phyloP scores from a whole-genome alignment of 2,329 filamentous ascomycete species.

The Nigrospora oryzae region DNA sequence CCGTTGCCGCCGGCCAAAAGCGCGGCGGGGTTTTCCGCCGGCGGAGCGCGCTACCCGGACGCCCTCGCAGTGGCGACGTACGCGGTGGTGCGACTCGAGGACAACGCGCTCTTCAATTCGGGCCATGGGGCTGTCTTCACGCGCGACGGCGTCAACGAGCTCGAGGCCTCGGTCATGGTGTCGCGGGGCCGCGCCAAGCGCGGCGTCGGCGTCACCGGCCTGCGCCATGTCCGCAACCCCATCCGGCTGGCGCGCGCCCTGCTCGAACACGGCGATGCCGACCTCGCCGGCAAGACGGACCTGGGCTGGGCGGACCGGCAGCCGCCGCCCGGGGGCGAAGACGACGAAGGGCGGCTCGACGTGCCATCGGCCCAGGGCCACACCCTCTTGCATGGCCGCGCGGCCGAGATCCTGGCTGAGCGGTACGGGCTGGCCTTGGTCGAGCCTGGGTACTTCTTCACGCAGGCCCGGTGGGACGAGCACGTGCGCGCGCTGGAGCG shows the following conservation, averaged over 20 bases:
- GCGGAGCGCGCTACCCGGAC: conserved; percentile 34
- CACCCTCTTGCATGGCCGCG: conserved; percentile 57
- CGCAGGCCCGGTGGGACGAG: conserved; percentile 69
- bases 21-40: conserved; percentile 32
- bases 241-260: conserved; percentile 65
- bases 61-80: conserved; percentile 68
- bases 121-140: conserved; percentile 83
- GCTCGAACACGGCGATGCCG: conserved; percentile 56
- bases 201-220: conserved; percentile 66
- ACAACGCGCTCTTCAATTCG: conserved; percentile 77
- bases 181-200: conserved; percentile 64
- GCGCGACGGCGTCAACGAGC: conserved; percentile 70
- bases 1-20: not conserved
- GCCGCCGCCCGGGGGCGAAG: conserved; percentile 11
- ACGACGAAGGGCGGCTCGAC: conserved; percentile 17
- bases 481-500: conserved; percentile 51
- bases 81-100: conserved; percentile 68
- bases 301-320: conserved; percentile 8
- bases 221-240: conserved; percentile 70
- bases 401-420: conserved; percentile 61
- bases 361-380: conserved; percentile 58
- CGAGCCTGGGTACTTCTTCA: conserved; percentile 68
- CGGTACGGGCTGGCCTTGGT: conserved; percentile 65
- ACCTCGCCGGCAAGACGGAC: conserved; percentile 32
- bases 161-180: conserved; percentile 84